Evolutionary conservation across 1,284 basidiomycete genomes (phyloP).

Genomic region (Malassezia pachydermatis): DNA sequence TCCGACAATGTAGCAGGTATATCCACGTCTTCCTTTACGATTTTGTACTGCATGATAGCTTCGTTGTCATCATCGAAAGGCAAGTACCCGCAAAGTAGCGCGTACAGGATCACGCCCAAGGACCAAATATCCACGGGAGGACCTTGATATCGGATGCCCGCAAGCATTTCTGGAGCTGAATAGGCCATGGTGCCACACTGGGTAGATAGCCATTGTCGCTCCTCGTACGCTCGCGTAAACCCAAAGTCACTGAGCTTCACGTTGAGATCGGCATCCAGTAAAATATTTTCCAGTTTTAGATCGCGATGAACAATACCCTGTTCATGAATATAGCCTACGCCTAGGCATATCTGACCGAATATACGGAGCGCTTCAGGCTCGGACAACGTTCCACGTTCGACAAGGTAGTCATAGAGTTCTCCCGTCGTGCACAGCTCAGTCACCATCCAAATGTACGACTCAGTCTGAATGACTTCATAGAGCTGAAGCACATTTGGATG

Average conservation of each 20-base stretch:
- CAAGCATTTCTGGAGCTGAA: slow-evolving; percentile 87
- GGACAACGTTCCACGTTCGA: slow-evolving; percentile 46
- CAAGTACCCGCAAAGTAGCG: slow-evolving; percentile 82
- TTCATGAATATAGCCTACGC: slow-evolving; percentile 49
- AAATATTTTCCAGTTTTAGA: slow-evolving; percentile 54
- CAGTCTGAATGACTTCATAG: slow-evolving; percentile 94
- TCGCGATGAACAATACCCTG: slow-evolving; percentile 51
- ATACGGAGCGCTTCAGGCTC: slow-evolving; percentile 46
- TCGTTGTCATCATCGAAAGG: slow-evolving; percentile 98
- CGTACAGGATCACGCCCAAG: slow-evolving; percentile 84
- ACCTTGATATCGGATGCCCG: slow-evolving; percentile 77
- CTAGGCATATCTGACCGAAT: slow-evolving; percentile 50
- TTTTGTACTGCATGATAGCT: slow-evolving; percentile 71
- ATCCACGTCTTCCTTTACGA: slow-evolving; percentile 77
- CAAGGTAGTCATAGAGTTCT: slow-evolving; percentile 51
- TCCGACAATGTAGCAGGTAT: slow-evolving; percentile 66
- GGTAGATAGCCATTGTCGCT: slow-evolving; percentile 74
- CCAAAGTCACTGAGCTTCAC: slow-evolving; percentile 77
- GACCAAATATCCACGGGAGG: slow-evolving; percentile 97
- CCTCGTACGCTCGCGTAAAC: slow-evolving; percentile 86
- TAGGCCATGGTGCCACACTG: slow-evolving; percentile 94
- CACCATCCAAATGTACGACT: slow-evolving; percentile 88
- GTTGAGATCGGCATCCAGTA: slow-evolving; percentile 50
- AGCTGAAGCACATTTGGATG: slow-evolving; percentile 90
- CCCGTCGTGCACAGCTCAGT: slow-evolving; percentile 92